Conservation (phyloP, 148 eudicot genomes). For the Cornus controversa region DNA sequence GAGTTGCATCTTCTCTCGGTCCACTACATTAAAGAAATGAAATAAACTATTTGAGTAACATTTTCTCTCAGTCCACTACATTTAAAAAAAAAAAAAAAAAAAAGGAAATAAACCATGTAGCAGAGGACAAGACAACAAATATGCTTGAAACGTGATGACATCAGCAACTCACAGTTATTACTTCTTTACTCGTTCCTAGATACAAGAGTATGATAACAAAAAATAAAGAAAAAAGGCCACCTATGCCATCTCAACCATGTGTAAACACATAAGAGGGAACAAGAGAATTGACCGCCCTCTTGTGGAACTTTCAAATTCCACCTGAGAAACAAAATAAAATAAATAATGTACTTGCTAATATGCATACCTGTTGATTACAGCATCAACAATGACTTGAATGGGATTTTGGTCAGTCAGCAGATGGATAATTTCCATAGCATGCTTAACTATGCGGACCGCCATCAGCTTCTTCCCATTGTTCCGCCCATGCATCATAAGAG, state of each 20-base stretch:
- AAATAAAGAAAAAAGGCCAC: not conserved
- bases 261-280: not conserved
- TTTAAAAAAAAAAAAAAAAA: too few relatives aligned
- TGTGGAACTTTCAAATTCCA: not conserved
- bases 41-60: too few relatives aligned
- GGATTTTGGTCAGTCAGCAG: conserved; percentile 44
- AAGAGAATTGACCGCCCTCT: not conserved
- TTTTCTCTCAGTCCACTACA: not conserved
- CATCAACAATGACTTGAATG: conserved; percentile 47
- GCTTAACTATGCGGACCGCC: conserved; percentile 58
- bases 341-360: not conserved
- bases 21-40: conserved; percentile 10
- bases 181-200: too few relatives aligned
- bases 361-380: conserved; percentile 51
- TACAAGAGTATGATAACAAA: not conserved
- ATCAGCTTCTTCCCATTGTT: conserved; percentile 54
- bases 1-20: conserved; percentile 37
- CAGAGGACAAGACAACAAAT: not conserved
- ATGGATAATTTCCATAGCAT: conserved; percentile 61
- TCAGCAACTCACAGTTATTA: not conserved
- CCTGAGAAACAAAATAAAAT: not conserved
- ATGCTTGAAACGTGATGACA: not conserved
- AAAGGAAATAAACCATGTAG: not conserved
- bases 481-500: conserved; percentile 51
- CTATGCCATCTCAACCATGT: not conserved